Conservation (phyloP, 305 asterid genomes). For the Fraxinus greggii region DNA sequence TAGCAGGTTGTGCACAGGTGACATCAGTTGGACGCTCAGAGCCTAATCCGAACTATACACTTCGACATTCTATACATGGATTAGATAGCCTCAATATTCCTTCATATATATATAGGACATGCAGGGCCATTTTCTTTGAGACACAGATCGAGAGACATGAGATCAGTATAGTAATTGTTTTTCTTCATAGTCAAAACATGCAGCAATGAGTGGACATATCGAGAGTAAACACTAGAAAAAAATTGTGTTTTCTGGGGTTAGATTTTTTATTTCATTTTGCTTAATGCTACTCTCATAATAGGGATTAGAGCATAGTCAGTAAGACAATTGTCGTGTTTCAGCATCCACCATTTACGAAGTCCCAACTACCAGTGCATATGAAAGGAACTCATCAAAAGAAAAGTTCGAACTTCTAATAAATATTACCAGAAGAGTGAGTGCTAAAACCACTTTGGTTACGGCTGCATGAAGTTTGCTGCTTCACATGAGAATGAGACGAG, state of each 20-base stretch:
- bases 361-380: background rate
- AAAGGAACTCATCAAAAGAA: background rate
- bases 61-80: background rate
- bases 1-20: background rate
- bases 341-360: background rate
- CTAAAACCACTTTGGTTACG: conserved; percentile 29
- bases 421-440: conserved; percentile 49
- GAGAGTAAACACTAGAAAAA: background rate
- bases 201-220: background rate
- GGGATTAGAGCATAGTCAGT: background rate
- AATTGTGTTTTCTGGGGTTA: background rate
- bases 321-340: background rate
- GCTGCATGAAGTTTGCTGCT: conserved; percentile 38
- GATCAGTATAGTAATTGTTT: background rate
- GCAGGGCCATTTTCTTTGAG: background rate
- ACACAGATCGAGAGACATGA: background rate
- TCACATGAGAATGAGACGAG: conserved; percentile 38
- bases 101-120: background rate
- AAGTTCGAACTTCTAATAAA: background rate
- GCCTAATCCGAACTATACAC: background rate
- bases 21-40: background rate
- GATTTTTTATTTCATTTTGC: background rate
- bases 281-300: background rate
- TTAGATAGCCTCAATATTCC: background rate
- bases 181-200: background rate